Evolutionary conservation across 768 basidiomycete genomes (phyloP), one percentile per base, ranked within the genome.

Genomic region (Kondoa subrosea): DNA sequence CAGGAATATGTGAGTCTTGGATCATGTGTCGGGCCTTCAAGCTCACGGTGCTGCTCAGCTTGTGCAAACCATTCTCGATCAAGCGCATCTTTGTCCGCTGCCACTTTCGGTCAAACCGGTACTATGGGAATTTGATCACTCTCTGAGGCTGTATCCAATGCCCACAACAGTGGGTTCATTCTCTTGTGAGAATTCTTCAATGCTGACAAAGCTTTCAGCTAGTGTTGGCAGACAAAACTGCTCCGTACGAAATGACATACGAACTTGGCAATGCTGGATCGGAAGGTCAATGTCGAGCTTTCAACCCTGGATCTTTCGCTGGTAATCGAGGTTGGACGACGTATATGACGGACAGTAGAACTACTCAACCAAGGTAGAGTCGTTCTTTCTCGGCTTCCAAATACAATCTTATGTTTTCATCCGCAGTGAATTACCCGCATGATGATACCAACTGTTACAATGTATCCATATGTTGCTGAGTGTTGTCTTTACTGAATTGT

Each of bases 261-360:
- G 91, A 92, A 68, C 56, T 57, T 3, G 64, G 64, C 34, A 25
- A 57, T 12, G 17, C 33, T 16, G 64, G 34, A 25, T 40, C 15
- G 14, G 64, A 57, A 26, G 64, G 56, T 25, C 91, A 91, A 14
- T 97, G 95, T 73, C 95, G 97, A 77, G 95, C 97, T 30, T 91
- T 97, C 81, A 99, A 99, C 76, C 95, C 95, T 0, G 92, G 95
- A 25, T 85, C 87, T 63, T 96, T 97, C 75, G 81, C 91, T 16
- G 85, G 88, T 2, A 86, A 83, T 62, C 82, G 86, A 3, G 82
- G 83, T 3, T 97, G 96, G 80, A 89, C 87, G 14, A 88, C 90
- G 1, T 99, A 92, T 73, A 88, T 86, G 68, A 92, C 92, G 15
- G 84, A 88, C 1, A 86, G 86, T 68, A 78, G 83, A 56, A 86